Conservation (phyloP, 441 rosid species). For the Viola pubescens region DNA sequence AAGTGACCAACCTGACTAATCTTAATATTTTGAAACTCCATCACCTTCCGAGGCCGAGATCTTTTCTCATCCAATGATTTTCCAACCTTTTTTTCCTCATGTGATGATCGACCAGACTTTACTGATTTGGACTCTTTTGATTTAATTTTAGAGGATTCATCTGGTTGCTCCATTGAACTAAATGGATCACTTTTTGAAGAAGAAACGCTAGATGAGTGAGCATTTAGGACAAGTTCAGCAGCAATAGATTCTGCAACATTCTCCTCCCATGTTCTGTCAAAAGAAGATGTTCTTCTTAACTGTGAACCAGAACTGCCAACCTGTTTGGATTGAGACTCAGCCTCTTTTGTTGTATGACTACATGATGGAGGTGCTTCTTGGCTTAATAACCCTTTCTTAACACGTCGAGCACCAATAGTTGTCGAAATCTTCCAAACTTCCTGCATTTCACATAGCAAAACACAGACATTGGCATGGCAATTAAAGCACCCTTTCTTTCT, state of each 20-base stretch:
- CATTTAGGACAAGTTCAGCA: conserved; percentile 73
- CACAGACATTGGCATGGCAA: conserved; percentile 12
- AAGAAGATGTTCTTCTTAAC: conserved; percentile 89
- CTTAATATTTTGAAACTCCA: conserved; percentile 84
- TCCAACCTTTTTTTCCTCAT: conserved; percentile 73
- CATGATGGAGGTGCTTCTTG: conserved; percentile 54
- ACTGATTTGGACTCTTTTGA: conserved; percentile 51
- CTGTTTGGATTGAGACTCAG: conserved; percentile 47
- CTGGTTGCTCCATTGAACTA: conserved; percentile 52
- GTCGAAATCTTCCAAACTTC: conserved; percentile 98
- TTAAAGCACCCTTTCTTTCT: not conserved
- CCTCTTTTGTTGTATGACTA: conserved; percentile 45
- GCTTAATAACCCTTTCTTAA: conserved; percentile 60
- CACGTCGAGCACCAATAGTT: conserved; percentile 80
- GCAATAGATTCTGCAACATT: conserved; percentile 93
- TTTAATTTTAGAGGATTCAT: conserved; percentile 64
- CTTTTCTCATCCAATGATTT: conserved; percentile 71
- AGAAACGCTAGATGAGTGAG: conserved; percentile 43
- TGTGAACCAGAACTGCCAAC: conserved; percentile 42
- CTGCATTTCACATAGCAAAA: conserved; percentile 37
- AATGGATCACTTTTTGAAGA: conserved; percentile 40
- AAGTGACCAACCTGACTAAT: conserved; percentile 73
- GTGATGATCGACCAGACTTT: conserved; percentile 73
- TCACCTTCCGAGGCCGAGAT: conserved; percentile 75
- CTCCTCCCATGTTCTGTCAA: conserved; percentile 95